These are phyloP conservation scores for Mycena alexandri DNA, from an alignment of 768 basidiomycete genomes.

Conservation along the genomic window DNA sequence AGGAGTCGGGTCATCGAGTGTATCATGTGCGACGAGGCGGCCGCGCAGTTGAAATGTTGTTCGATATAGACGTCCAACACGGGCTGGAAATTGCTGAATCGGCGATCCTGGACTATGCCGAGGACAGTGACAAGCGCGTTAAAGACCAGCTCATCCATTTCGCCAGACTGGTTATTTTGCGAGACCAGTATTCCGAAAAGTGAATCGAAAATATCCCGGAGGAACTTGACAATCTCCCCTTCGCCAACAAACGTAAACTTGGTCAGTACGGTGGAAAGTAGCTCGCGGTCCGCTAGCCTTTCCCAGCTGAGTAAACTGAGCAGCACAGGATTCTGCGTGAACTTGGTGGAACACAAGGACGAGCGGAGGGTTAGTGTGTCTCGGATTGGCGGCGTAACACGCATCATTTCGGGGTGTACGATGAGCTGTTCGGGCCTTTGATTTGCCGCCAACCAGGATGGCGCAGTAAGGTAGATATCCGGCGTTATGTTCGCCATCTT, in stretches of 20 bases:
- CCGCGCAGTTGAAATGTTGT: conserved; percentile 84
- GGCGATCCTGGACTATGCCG: conserved; percentile 91
- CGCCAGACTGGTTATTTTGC: conserved; percentile 75
- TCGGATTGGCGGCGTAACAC: conserved; percentile 74
- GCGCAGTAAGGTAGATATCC: conserved; percentile 78
- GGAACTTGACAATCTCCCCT: conserved; percentile 94
- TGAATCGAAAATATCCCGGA: conserved; percentile 91
- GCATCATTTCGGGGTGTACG: conserved; percentile 71
- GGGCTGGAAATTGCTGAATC: conserved; percentile 95
- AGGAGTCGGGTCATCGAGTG: conserved; percentile 90
- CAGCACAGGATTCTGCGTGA: conserved; percentile 91
- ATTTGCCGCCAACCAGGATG: conserved; percentile 68
- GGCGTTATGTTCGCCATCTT: conserved; percentile 71
- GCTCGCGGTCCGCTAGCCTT: conserved; percentile 69
- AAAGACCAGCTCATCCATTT: conserved; percentile 90
- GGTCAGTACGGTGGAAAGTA: conserved; percentile 77
- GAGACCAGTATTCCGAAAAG: conserved; percentile 92
- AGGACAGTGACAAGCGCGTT: conserved; percentile 92
- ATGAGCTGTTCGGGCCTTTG: conserved; percentile 71
- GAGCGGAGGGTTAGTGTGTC: conserved; percentile 88
- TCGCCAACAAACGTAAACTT: conserved; percentile 95
- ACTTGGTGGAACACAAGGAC: conserved; percentile 91
- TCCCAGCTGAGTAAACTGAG: conserved; percentile 88
- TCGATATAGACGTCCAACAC: conserved; percentile 95
- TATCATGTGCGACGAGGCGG: conserved; percentile 87